These are phyloP conservation scores for Fusarium cyanostomum DNA, from an alignment of 2,329 filamentous ascomycete genomes.

Conservation along the genomic window DNA sequence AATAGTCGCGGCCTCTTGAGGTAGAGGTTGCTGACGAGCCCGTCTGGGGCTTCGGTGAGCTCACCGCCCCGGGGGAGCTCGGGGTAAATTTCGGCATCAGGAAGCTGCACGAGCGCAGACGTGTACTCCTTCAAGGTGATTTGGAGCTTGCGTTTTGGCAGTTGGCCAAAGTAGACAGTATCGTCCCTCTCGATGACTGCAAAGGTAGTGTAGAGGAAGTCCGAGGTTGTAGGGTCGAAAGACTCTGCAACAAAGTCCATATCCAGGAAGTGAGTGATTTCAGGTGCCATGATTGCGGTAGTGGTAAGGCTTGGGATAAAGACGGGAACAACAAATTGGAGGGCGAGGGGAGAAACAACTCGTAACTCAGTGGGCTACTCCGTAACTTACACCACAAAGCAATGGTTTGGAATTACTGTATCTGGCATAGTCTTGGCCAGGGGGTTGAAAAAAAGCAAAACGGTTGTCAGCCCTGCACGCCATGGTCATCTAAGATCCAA, in stretches of 20 bases:
- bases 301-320: too few relatives aligned
- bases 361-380: too few relatives aligned
- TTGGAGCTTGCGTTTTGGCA: slow-evolving; percentile 12
- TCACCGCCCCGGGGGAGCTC: background rate
- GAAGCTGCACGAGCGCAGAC: background rate
- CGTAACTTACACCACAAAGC: too few relatives aligned
- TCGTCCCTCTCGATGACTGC: slow-evolving; percentile 13
- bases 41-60: slow-evolving; percentile 8
- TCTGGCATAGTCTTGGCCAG: background rate
- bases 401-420: slow-evolving; percentile 7
- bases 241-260: too few relatives aligned
- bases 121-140: slow-evolving; percentile 7
- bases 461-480: background rate
- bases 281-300: too few relatives aligned
- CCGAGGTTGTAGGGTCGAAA: too few relatives aligned
- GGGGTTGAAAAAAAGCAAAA: slow-evolving; percentile 1
- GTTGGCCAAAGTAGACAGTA: slow-evolving; percentile 18
- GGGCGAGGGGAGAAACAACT: too few relatives aligned
- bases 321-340: too few relatives aligned
- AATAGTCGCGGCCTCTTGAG: slow-evolving; percentile 11
- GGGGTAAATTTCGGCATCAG: slow-evolving; percentile 12
- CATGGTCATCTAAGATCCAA: background rate
- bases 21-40: background rate
- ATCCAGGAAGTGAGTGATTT: too few relatives aligned
- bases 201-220: too few relatives aligned